These are phyloP conservation scores for Echeveria elegans DNA, from an alignment of 164 flowering plant genomes.

Conservation along the genomic window DNA sequence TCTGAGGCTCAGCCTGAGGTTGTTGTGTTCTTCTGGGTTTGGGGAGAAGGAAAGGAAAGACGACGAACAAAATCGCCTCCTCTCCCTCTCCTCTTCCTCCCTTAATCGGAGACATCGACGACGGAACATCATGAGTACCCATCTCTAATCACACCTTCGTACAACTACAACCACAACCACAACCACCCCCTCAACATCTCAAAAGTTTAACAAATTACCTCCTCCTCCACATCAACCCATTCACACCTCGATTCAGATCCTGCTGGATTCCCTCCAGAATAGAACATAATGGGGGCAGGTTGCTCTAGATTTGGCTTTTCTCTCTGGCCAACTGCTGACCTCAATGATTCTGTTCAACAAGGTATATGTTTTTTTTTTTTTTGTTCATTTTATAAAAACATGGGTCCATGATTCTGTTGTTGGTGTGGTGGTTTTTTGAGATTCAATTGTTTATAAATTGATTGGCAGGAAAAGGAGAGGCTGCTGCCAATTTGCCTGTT, in stretches of 20 bases:
- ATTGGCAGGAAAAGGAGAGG: constrained; percentile 40
- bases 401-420: neutral
- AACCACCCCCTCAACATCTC: too few species aligned
- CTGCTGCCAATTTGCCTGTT: constrained; percentile 23
- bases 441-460: neutral
- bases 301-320: constrained; percentile 72
- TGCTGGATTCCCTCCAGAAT: neutral
- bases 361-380: constrained; percentile 23
- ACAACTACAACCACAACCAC: too few species aligned
- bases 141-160: too few species aligned
- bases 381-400: neutral
- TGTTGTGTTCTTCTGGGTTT: too few species aligned
- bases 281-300: constrained; percentile 56
- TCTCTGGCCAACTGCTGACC: constrained; percentile 56
- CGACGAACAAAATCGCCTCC: too few species aligned
- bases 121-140: too few species aligned
- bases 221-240: too few species aligned
- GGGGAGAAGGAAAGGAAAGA: too few species aligned
- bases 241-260: neutral
- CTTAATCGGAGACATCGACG: too few species aligned
- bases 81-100: too few species aligned
- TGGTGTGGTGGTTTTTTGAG: neutral
- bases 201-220: too few species aligned
- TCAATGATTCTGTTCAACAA: constrained; percentile 44
- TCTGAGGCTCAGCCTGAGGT: too few species aligned